Evolutionary conservation across 108 stramenopile genomes (phyloP), one percentile per base, ranked within the genome.

Genomic region (Licmophora abbreviata): DNA sequence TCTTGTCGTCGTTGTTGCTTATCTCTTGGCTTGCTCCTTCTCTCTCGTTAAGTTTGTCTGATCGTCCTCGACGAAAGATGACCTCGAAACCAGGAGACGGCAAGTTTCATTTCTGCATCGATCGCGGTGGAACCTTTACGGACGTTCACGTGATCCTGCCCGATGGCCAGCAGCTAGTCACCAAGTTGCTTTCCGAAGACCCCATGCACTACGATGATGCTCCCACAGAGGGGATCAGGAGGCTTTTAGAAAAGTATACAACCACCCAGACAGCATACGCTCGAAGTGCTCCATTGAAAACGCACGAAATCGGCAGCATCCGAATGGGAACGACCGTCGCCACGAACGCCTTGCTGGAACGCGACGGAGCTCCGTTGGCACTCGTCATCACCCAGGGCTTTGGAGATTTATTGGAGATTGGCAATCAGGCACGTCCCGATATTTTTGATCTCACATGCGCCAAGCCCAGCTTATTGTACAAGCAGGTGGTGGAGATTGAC

Each of bases 91-190:
- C 27, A 11, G 81, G 71, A 31, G 80, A 84, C 52, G 81, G 74
- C 20, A 90, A 86, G 54, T 93, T 87, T 40, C 83, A 88, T 54
- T 95, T 95, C 53, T 59, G 81, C 50, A 94, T 97, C 44, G 97
- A 98, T 56, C 87, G 97, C 12, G 97, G 97, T 22, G 97, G 97
- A 2, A 98, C 97, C 53, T 98, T 98, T 64, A 98, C 97, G 20
- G 97, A 98, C 68, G 62, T 96, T 29, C 81, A 81, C 49, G 83
- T 78, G 54, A 63, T 48, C 36, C 58, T 92, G 4, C 89, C 87
- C 45, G 44, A 76, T 30, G 79, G 85, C 4, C 34, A 37, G 23
- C 69, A 84, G 53, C 29, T 87, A 12, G 83, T 88, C 0, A 64
- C 75, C 51, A 99, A 99, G 55, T 73, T 98, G 17, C 63, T 99